These are phyloP conservation scores for Boletales sp. DNA, from an alignment of 768 basidiomycete genomes.

Conservation along the genomic window DNA sequence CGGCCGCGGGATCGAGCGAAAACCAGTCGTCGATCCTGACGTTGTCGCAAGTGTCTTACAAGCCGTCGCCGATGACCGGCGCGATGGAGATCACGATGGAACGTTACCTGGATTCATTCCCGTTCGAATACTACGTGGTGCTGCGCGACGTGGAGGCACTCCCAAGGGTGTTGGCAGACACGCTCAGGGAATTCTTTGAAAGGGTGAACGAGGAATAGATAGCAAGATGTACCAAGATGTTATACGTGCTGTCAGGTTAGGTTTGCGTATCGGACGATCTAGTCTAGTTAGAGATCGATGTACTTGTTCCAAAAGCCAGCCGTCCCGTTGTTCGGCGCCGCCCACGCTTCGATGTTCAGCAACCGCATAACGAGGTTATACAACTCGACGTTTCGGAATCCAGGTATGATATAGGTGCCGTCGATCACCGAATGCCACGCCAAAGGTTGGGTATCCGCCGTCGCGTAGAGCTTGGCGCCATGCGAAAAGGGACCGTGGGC, in stretches of 20 bases:
- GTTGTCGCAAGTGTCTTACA: conserved; percentile 91
- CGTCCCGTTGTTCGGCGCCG: conserved; percentile 73
- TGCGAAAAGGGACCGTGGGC: conserved; percentile 87
- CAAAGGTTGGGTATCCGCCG: conserved; percentile 6
- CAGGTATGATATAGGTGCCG: conserved; percentile 62
- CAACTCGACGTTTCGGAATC: conserved; percentile 83
- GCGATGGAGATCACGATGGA: conserved; percentile 83
- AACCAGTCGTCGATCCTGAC: conserved; percentile 79
- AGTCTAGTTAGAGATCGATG: conserved; percentile 31
- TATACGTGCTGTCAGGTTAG: too few species aligned
- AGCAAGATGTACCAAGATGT: too few species aligned
- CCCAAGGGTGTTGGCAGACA: conserved; percentile 84
- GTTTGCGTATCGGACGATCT: too few species aligned
- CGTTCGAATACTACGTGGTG: conserved; percentile 97
- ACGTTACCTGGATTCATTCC: conserved; percentile 93
- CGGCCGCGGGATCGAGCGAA: conserved; percentile 5
- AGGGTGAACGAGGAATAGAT: conserved; percentile 62
- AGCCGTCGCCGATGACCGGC: conserved; percentile 44
- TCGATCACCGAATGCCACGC: conserved; percentile 64
- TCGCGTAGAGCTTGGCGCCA: conserved; percentile 51
- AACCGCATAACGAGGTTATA: conserved; percentile 80
- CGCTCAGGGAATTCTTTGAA: conserved; percentile 90
- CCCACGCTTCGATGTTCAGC: conserved; percentile 54
- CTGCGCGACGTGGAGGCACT: conserved; percentile 85
- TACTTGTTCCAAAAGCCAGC: conserved; percentile 81